Evolutionary conservation across 305 asterid species (phyloP).

Genomic region (Rubia occidens): DNA sequence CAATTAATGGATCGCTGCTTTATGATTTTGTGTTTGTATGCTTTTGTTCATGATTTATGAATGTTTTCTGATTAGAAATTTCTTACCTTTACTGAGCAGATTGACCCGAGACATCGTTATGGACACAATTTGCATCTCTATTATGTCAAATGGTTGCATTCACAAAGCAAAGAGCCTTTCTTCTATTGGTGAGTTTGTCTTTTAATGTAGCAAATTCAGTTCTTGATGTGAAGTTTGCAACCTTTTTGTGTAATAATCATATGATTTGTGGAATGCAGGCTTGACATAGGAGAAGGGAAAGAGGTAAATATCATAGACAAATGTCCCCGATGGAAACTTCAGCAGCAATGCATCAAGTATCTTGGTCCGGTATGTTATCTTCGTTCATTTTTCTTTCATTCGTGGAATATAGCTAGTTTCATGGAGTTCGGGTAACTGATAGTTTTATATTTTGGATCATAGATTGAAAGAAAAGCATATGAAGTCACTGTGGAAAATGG

Average conservation of each 20-base stretch:
- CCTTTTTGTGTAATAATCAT: background rate
- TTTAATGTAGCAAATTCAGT: background rate
- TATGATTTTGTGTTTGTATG: background rate
- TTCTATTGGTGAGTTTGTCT: conserved; percentile 72
- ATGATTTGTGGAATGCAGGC: conserved; percentile 39
- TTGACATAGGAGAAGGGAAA: conserved; percentile 91
- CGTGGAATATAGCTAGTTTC: background rate
- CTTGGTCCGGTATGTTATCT: conserved; percentile 67
- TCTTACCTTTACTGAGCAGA: conserved; percentile 33
- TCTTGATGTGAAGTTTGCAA: background rate
- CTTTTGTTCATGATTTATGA: background rate
- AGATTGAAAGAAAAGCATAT: conserved; percentile 85
- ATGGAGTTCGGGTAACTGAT: conserved; percentile 5
- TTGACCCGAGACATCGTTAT: conserved; percentile 93
- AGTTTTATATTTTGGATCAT: conserved; percentile 4
- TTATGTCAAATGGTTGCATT: conserved; percentile 70
- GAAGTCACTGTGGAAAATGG: conserved; percentile 72
- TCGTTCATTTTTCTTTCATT: conserved; percentile 1
- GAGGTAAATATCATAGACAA: conserved; percentile 67
- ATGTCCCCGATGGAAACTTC: conserved; percentile 82
- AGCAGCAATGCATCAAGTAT: conserved; percentile 89
- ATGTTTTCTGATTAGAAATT: conserved; percentile 8
- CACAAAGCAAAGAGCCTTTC: conserved; percentile 92
- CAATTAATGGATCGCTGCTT: background rate
- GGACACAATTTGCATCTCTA: conserved; percentile 95